Evolutionary conservation across 768 basidiomycete genomes (phyloP).

Genomic region (Lactarius quietus): DNA sequence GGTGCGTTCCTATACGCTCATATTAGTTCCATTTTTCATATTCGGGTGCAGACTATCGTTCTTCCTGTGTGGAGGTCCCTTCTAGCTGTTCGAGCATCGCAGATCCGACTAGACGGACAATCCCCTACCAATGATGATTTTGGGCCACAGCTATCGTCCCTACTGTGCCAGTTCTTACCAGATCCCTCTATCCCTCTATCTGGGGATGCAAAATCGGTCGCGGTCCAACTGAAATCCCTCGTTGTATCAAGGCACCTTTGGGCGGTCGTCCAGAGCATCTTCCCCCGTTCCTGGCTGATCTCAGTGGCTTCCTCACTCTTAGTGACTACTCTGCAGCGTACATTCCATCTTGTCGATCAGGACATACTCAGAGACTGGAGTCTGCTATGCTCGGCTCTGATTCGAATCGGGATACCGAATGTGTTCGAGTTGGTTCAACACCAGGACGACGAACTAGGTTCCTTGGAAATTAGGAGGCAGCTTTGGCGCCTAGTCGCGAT

Average conservation of each 20-base stretch:
- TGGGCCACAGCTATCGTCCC: background rate
- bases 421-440: slow-evolving; percentile 2
- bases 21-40: background rate
- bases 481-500: slow-evolving; percentile 17
- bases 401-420: slow-evolving; percentile 14
- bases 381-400: slow-evolving; percentile 15
- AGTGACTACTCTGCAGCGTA: slow-evolving; percentile 3
- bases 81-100: slow-evolving; percentile 3
- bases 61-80: slow-evolving; percentile 14
- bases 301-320: slow-evolving; percentile 14
- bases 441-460: slow-evolving; percentile 3
- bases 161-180: slow-evolving; percentile 9
- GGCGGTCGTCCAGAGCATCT: slow-evolving; percentile 1
- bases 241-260: slow-evolving; percentile 15
- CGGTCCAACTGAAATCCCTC: slow-evolving; percentile 9
- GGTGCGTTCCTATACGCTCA: background rate
- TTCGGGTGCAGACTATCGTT: background rate
- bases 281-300: slow-evolving; percentile 10
- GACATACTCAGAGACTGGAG: slow-evolving; percentile 14
- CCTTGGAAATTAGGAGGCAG: slow-evolving; percentile 14
- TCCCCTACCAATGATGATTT: background rate
- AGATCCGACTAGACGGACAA: background rate
- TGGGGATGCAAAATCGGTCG: slow-evolving; percentile 8
- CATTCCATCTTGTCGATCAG: slow-evolving; percentile 9
- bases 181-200: background rate